Evolutionary conservation across 306 rosid genomes (phyloP).

Genomic region (Argentina anserina): DNA sequence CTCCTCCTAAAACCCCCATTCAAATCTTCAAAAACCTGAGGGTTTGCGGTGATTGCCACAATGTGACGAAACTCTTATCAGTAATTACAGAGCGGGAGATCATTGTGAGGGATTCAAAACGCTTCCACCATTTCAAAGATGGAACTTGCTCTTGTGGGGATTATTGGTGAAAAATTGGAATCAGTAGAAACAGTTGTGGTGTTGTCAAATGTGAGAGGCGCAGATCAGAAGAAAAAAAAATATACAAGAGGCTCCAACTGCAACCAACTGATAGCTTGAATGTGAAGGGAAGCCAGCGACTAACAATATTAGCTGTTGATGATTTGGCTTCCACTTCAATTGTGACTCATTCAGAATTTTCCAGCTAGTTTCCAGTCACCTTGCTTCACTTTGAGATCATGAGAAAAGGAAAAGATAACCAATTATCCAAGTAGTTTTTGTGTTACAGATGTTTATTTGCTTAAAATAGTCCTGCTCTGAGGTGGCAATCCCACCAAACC

Average conservation of each 20-base stretch:
- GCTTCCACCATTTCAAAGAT: constrained; percentile 51
- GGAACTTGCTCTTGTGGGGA: constrained; percentile 51
- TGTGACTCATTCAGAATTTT: neutral
- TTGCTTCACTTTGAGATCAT: constrained; percentile 9
- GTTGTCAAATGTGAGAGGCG: neutral
- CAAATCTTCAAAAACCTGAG: constrained; percentile 51
- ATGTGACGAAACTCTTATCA: constrained; percentile 37
- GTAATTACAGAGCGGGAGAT: constrained; percentile 41
- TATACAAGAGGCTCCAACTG: neutral
- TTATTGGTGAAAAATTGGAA: constrained; percentile 38
- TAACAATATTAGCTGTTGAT: neutral
- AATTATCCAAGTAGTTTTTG: neutral
- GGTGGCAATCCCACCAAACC: neutral
- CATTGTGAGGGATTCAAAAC: constrained; percentile 48
- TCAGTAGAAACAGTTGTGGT: neutral
- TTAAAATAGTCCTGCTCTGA: neutral
- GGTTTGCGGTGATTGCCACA: constrained; percentile 49
- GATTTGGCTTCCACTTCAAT: neutral
- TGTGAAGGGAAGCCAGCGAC: neutral
- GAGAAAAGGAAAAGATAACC: neutral
- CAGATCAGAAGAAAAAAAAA: neutral
- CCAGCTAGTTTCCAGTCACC: constrained; percentile 7
- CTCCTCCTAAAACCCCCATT: constrained; percentile 35
- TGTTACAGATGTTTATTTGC: neutral
- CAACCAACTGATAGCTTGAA: neutral